Evolutionary conservation across 2,329 filamentous ascomycete species (phyloP).

Genomic region (Pezicula neosporulosa): DNA sequence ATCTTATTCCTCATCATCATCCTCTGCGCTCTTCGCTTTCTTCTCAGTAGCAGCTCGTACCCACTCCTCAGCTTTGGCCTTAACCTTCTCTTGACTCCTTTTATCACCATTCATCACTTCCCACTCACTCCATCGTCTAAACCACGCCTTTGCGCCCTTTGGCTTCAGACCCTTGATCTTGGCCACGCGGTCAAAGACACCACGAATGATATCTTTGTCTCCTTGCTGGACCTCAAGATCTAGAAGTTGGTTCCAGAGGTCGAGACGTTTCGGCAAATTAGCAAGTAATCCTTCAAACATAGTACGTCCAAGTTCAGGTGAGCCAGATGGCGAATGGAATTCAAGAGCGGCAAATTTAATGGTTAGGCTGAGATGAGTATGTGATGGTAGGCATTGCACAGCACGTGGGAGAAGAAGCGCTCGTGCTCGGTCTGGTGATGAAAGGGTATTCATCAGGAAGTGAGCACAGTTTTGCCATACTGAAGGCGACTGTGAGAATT

Average conservation of each 20-base stretch:
- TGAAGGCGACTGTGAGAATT: slow-evolving; percentile 73
- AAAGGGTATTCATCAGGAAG: slow-evolving; percentile 76
- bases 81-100: slow-evolving; percentile 68
- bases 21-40: slow-evolving; percentile 24
- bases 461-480: slow-evolving; percentile 95
- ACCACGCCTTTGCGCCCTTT: slow-evolving; percentile 80
- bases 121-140: slow-evolving; percentile 88
- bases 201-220: slow-evolving; percentile 60
- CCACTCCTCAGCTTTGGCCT: slow-evolving; percentile 68
- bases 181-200: slow-evolving; percentile 78
- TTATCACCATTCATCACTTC: slow-evolving; percentile 71
- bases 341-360: slow-evolving; percentile 89
- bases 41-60: slow-evolving; percentile 46
- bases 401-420: slow-evolving; percentile 80
- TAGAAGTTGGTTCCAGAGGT: slow-evolving; percentile 89
- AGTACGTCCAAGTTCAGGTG: slow-evolving; percentile 87
- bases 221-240: slow-evolving; percentile 72
- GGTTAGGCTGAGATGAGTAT: slow-evolving; percentile 67
- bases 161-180: slow-evolving; percentile 71
- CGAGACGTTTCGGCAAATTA: slow-evolving; percentile 83
- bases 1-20: background rate
- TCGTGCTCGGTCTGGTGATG: slow-evolving; percentile 69
- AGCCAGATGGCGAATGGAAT: slow-evolving; percentile 78
- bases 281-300: slow-evolving; percentile 87
- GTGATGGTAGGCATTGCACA: slow-evolving; percentile 72